These are phyloP conservation scores for Aphanomyces invadans DNA, from an alignment of 352 stramenopile species.

Conservation along the genomic window DNA sequence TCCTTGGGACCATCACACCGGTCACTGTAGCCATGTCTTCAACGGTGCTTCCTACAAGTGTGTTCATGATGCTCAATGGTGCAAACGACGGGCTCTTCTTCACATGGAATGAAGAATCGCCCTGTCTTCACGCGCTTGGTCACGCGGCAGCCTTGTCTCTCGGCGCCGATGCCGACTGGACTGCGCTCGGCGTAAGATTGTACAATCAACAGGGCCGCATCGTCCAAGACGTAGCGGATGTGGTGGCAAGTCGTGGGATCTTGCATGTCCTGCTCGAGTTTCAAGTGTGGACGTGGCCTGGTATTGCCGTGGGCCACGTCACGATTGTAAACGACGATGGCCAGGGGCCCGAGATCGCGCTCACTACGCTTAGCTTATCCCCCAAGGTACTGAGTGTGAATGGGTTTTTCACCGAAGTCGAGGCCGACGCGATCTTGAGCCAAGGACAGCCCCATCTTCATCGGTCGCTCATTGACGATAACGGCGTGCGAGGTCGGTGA, in stretches of 20 bases:
- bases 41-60: neutral
- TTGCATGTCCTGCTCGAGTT: conserved; percentile 22
- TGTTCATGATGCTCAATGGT: conserved; percentile 71
- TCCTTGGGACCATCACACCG: neutral
- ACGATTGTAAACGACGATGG: neutral
- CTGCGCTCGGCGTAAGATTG: conserved; percentile 11
- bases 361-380: conserved; percentile 14
- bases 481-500: conserved; percentile 47
- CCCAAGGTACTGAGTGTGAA: conserved; percentile 14
- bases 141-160: conserved; percentile 27
- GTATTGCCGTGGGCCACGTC: conserved; percentile 16
- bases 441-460: conserved; percentile 12
- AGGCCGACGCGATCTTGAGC: conserved; percentile 17
- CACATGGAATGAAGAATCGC: conserved; percentile 28
- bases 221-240: neutral
- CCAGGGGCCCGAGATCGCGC: neutral
- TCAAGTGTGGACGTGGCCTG: conserved; percentile 25
- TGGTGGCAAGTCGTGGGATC: neutral
- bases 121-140: conserved; percentile 41
- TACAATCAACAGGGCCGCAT: conserved; percentile 3
- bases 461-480: conserved; percentile 23
- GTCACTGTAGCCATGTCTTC: neutral
- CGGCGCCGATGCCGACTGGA: conserved; percentile 13
- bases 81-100: conserved; percentile 49
- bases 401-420: conserved; percentile 15